Conservation (phyloP, 192 early-diverging fungal genomes). For the Coemansia aciculifera region DNA sequence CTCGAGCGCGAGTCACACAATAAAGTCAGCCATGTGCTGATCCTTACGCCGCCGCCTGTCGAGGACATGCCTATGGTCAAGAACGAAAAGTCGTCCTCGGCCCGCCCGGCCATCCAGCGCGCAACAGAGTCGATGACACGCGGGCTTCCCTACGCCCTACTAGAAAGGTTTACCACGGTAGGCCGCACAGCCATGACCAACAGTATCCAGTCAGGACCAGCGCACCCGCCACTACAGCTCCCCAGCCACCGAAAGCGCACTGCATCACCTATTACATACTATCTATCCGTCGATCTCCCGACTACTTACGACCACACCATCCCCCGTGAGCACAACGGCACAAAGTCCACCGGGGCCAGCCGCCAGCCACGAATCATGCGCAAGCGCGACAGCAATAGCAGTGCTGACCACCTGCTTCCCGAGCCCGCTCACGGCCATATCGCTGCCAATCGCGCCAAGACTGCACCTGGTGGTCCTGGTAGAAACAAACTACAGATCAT, state of each 20-base stretch:
- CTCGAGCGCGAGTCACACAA: slow-evolving; percentile 55
- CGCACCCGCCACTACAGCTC: slow-evolving; percentile 22
- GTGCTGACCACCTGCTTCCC: slow-evolving; percentile 6
- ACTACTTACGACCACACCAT: slow-evolving; percentile 34
- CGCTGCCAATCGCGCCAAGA: not conserved
- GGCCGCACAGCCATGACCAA: slow-evolving; percentile 29
- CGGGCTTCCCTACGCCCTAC: slow-evolving; percentile 32
- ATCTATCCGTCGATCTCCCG: slow-evolving; percentile 39
- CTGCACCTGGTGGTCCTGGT: not conserved
- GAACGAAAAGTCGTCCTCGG: slow-evolving; percentile 15
- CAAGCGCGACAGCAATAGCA: not conserved
- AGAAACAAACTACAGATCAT: slow-evolving; percentile 37
- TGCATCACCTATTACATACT: slow-evolving; percentile 37
- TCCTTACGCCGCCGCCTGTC: slow-evolving; percentile 48
- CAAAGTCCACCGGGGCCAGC: slow-evolving; percentile 4
- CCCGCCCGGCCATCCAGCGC: slow-evolving; percentile 15
- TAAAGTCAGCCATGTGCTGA: slow-evolving; percentile 29
- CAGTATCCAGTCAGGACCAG: slow-evolving; percentile 13
- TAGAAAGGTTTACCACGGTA: slow-evolving; percentile 22
- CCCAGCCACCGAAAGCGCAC: slow-evolving; percentile 34
- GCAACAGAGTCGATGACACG: slow-evolving; percentile 17
- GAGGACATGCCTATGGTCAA: slow-evolving; percentile 50
- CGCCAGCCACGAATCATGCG: not conserved
- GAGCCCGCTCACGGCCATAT: not conserved
- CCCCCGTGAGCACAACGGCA: slow-evolving; percentile 52